These are phyloP conservation scores for Phanerochaete sordida DNA, from an alignment of 768 basidiomycete species.

Conservation along the genomic window DNA sequence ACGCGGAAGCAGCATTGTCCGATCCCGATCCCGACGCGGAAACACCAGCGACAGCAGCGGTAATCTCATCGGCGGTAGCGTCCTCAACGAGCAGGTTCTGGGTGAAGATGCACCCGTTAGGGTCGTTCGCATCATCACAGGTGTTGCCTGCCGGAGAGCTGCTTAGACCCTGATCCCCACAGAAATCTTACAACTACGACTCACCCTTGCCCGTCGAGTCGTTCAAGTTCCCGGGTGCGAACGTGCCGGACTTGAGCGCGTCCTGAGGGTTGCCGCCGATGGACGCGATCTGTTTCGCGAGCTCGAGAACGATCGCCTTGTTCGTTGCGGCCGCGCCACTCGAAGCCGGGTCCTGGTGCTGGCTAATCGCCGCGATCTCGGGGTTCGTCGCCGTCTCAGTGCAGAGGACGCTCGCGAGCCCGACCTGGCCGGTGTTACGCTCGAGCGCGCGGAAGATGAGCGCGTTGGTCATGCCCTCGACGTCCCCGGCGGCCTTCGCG, in stretches of 20 bases:
- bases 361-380: slow-evolving; percentile 61
- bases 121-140: slow-evolving; percentile 40
- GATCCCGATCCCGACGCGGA: background rate
- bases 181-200: background rate
- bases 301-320: slow-evolving; percentile 59
- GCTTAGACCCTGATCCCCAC: background rate
- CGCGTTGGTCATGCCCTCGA: slow-evolving; percentile 51
- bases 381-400: slow-evolving; percentile 56
- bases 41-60: slow-evolving; percentile 45
- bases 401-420: slow-evolving; percentile 44
- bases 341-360: slow-evolving; percentile 66
- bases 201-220: slow-evolving; percentile 50
- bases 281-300: slow-evolving; percentile 61
- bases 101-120: slow-evolving; percentile 59
- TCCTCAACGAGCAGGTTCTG: slow-evolving; percentile 55
- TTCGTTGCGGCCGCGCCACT: slow-evolving; percentile 52
- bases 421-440: slow-evolving; percentile 57
- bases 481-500: slow-evolving; percentile 58
- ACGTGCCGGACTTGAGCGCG: slow-evolving; percentile 59
- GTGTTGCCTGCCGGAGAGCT: slow-evolving; percentile 20
- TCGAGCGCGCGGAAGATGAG: slow-evolving; percentile 64
- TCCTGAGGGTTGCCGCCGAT: slow-evolving; percentile 60
- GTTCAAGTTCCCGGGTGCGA: slow-evolving; percentile 50
- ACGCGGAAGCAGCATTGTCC: background rate
- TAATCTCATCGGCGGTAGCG: slow-evolving; percentile 55